Evolutionary conservation across 108 stramenopile species (phyloP).

Genomic region (Fragilaria radians): DNA sequence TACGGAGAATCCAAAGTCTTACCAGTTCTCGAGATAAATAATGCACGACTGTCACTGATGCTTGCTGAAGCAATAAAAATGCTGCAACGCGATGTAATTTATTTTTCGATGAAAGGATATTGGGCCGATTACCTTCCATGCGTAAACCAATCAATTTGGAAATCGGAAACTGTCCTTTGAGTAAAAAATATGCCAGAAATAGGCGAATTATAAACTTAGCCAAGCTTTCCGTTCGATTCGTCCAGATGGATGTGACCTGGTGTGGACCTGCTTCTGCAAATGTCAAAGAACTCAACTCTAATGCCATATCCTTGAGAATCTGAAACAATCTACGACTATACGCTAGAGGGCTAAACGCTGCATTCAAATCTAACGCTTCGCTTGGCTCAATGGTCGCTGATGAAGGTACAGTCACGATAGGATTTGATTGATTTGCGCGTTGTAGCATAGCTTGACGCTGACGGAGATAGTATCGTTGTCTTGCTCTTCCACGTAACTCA

Average conservation of each 20-base stretch:
- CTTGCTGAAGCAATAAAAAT: slow-evolving; percentile 14
- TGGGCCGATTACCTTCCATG: background rate
- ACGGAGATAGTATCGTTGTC: slow-evolving; percentile 12
- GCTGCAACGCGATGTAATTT: slow-evolving; percentile 17
- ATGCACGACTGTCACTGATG: slow-evolving; percentile 3
- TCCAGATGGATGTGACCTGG: no score
- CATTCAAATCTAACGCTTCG: no score
- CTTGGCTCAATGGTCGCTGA: no score
- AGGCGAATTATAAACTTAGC: slow-evolving; percentile 22
- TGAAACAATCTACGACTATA: no score
- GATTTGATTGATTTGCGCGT: slow-evolving; percentile 11
- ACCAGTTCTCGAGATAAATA: slow-evolving; percentile 4
- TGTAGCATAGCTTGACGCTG: slow-evolving; percentile 25
- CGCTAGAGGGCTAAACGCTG: no score
- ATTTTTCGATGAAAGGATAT: slow-evolving; percentile 1
- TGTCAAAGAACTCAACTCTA: no score
- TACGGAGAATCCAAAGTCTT: background rate
- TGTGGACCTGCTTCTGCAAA: background rate
- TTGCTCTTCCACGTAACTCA: slow-evolving; percentile 17
- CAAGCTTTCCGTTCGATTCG: background rate
- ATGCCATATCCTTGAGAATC: no score
- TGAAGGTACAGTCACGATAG: no score
- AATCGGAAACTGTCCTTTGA: slow-evolving; percentile 30
- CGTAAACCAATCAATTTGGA: slow-evolving; percentile 10
- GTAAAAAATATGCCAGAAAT: slow-evolving; percentile 23